phyloP scores from a whole-genome alignment of 1,139 yeast genomes.

The Yamadazyma epiphylla region DNA sequence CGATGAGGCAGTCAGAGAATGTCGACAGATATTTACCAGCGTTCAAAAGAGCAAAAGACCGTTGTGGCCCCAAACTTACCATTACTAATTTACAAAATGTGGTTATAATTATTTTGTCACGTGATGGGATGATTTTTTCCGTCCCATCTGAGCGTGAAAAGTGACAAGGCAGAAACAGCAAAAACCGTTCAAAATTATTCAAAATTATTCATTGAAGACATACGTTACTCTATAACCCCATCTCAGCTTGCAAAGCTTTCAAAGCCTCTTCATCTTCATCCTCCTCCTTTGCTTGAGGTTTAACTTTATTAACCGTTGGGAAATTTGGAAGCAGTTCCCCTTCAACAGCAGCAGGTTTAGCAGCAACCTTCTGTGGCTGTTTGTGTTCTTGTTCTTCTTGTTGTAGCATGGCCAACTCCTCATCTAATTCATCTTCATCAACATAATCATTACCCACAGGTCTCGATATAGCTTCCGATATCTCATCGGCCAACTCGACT shows the following conservation, averaged over 20 bases:
- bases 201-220: no score
- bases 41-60: no score
- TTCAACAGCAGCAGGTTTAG: constrained; percentile 8
- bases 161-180: no score
- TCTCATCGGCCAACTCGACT: constrained; percentile 91
- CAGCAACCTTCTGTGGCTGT: constrained; percentile 14
- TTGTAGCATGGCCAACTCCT: constrained; percentile 84
- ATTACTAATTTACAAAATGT: no score
- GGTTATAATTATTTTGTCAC: no score
- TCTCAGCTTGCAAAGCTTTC: constrained; percentile 86
- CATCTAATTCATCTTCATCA: constrained; percentile 83
- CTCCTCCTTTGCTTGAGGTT: constrained; percentile 48
- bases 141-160: no score
- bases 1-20: no score
- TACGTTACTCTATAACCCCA: no score
- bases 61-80: no score
- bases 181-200: no score
- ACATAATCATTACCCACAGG: constrained; percentile 77
- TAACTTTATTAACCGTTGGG: constrained; percentile 40
- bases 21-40: no score
- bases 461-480: constrained; percentile 91
- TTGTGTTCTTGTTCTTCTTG: constrained; percentile 61
- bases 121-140: no score
- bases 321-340: constrained; percentile 42
- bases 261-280: constrained; percentile 92